These are phyloP conservation scores for Trichoderma sp. DNA, from an alignment of 2,329 filamentous ascomycete species.

Conservation along the genomic window DNA sequence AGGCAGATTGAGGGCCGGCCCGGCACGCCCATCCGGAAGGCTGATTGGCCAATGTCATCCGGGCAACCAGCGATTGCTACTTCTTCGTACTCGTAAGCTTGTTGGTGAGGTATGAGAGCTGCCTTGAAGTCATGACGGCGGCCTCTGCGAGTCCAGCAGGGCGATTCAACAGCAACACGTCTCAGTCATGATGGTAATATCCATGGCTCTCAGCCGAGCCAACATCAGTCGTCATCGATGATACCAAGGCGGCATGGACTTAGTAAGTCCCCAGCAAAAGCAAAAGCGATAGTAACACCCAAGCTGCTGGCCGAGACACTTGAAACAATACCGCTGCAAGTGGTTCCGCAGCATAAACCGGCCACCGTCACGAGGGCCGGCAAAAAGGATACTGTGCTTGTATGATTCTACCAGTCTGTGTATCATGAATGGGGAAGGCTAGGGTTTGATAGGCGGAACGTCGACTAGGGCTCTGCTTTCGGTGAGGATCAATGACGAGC, in stretches of 20 bases:
- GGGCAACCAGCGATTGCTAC: not conserved
- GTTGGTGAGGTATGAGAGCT: not conserved
- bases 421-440: slow-evolving; percentile 24
- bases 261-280: not conserved
- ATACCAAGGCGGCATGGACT: not conserved
- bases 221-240: not conserved
- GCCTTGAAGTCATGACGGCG: slow-evolving; percentile 9
- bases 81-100: not conserved
- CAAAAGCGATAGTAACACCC: not conserved
- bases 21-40: not conserved
- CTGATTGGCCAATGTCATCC: not conserved
- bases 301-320: not conserved
- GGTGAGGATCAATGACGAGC: slow-evolving; percentile 19
- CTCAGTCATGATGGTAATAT: not conserved
- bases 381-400: slow-evolving; percentile 14
- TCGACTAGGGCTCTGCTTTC: slow-evolving; percentile 20
- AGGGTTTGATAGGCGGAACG: slow-evolving; percentile 27
- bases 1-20: not conserved
- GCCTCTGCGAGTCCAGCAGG: not conserved
- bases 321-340: slow-evolving; percentile 8
- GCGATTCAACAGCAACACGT: not conserved
- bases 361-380: slow-evolving; percentile 23
- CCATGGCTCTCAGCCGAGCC: not conserved
- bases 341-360: slow-evolving; percentile 18
- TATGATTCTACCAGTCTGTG: slow-evolving; percentile 2